Base-by-base conservation (phyloP, 1,139 yeast species). In the Lodderomyces oxycetoniae region DNA sequence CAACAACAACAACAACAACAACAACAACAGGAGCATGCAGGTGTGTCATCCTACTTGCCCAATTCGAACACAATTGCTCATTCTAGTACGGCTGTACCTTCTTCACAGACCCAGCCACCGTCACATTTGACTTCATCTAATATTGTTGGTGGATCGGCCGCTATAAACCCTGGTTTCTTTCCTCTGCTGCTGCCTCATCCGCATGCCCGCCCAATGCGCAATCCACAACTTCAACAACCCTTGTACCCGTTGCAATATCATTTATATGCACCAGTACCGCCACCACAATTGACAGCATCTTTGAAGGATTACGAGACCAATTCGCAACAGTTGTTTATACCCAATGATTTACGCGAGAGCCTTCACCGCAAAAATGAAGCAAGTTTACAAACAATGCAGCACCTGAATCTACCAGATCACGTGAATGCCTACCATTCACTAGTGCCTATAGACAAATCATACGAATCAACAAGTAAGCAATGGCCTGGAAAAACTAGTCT, bases 251-350 rank as follows among this genome's bases (percentile, higher is more conserved):
- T 87, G 32, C 91, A 88, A 49, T 85, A 86, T 52, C 96, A 89
- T 57, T 60, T 88, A 32, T 89, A 89, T 57, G 94, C 96, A 0
- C 96, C 97, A 1, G 74, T 77, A 13, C 86, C 95, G 3, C 93
- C 94, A 4, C 89, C 89, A 17, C 77, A 84, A 44, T 58, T 77
- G 39, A 65, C 71, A 13, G 58, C 74, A 7, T 79, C 80, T 4
- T 60, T 82, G 41, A 71, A 74, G 28, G 75, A 84, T 1, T 77
- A 87, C 53, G 89, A 87, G 57, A 72, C 87, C 32, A 76, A 75
- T 27, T 75, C 81, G 4, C 75, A 74, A 39, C 74, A 72, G 41
- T 68, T 89, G 54, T 89, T 88, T 53, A 74, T 89, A 12, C 77
- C 88, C 3, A 77, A 77, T 46, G 74, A 82, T 31, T 53, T 89